phyloP scores from a whole-genome alignment of 805 yeast genomes.

The Candida maris region DNA sequence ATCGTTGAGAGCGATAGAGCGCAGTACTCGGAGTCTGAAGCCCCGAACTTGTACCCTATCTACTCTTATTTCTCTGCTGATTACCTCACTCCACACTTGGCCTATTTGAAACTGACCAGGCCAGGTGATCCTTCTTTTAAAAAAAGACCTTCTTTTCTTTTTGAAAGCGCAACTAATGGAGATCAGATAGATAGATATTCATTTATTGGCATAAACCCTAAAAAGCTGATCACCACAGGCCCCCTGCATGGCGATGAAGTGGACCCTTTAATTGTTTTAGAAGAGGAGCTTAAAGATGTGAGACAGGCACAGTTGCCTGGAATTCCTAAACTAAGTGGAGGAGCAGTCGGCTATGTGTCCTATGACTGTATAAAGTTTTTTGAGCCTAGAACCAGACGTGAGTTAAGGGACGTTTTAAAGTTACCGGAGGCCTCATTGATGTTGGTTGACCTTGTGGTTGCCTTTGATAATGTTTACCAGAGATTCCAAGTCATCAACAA shows the following conservation, averaged over 20 bases:
- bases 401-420: conserved; percentile 70
- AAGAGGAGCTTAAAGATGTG: conserved; percentile 62
- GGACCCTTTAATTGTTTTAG: conserved; percentile 78
- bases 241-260: conserved; percentile 57
- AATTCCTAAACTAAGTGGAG: conserved; percentile 82
- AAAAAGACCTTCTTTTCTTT: conserved; percentile 67
- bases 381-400: conserved; percentile 83
- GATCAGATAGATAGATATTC: conserved; percentile 88
- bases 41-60: conserved; percentile 77
- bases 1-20: conserved; percentile 37
- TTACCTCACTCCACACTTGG: conserved; percentile 82
- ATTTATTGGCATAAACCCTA: conserved; percentile 84
- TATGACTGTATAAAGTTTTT: conserved; percentile 96
- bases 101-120: conserved; percentile 77
- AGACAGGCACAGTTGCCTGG: conserved; percentile 79
- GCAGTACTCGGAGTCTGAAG: conserved; percentile 14
- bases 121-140: conserved; percentile 50
- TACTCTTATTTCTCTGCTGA: conserved; percentile 71
- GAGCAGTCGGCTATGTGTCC: conserved; percentile 93
- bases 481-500: conserved; percentile 89
- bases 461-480: conserved; percentile 91
- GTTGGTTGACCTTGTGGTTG: conserved; percentile 87
- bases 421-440: conserved; percentile 91
- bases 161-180: conserved; percentile 87
- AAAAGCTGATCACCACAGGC: conserved; percentile 80